Evolutionary conservation across 2,329 filamentous ascomycete species (phyloP).

Genomic region (Fusarium sp.): DNA sequence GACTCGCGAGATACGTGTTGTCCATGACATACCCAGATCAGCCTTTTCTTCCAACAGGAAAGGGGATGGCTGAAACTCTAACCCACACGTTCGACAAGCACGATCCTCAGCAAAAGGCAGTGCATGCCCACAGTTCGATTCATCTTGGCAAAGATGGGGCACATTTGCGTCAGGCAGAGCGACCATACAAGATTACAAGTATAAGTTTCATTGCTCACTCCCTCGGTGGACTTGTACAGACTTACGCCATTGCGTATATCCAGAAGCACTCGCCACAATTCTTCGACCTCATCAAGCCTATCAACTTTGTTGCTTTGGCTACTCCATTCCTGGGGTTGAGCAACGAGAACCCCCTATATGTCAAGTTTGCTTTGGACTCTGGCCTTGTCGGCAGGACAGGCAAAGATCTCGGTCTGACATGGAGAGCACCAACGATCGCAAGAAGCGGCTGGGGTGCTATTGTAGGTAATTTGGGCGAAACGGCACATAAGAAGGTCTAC

Average conservation of each 20-base stretch:
- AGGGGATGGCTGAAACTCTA: constrained; percentile 60
- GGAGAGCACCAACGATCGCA: constrained; percentile 87
- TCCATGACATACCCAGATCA: constrained; percentile 94
- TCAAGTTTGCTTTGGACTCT: constrained; percentile 96
- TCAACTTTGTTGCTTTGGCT: constrained; percentile 91
- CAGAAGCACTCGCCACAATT: constrained; percentile 95
- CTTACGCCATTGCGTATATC: constrained; percentile 95
- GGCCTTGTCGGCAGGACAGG: constrained; percentile 95
- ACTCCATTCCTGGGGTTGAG: constrained; percentile 91
- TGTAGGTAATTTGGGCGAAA: constrained; percentile 78
- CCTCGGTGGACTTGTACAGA: constrained; percentile 88
- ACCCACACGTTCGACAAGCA: constrained; percentile 56
- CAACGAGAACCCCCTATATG: constrained; percentile 97
- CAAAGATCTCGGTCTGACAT: constrained; percentile 93
- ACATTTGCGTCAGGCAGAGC: constrained; percentile 59
- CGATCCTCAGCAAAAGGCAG: constrained; percentile 59
- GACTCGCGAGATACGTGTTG: constrained; percentile 90
- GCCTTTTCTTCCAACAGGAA: constrained; percentile 77
- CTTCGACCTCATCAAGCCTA: constrained; percentile 84
- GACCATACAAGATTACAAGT: constrained; percentile 86
- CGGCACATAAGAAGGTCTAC: constrained; percentile 47
- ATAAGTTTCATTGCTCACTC: constrained; percentile 97
- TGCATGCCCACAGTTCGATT: constrained; percentile 72
- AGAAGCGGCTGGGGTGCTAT: constrained; percentile 90
- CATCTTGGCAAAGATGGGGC: constrained; percentile 65